Conservation (phyloP, 306 rosid genomes). For the Acmispon strigosus region DNA sequence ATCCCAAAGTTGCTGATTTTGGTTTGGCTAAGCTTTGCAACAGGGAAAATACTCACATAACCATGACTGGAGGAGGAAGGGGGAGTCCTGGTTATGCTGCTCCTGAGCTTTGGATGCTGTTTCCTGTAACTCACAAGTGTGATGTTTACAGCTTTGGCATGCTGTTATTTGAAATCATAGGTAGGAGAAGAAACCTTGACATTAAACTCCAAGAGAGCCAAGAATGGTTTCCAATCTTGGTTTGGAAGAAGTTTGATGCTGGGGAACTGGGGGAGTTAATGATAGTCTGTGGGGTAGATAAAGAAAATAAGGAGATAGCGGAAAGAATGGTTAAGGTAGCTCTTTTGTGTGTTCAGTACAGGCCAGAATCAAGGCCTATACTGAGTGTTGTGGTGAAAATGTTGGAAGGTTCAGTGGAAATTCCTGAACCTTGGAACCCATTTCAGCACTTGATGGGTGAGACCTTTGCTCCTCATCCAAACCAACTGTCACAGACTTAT, state of each 20-base stretch:
- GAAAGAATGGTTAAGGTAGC: constrained; percentile 35
- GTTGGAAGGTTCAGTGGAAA: constrained; percentile 38
- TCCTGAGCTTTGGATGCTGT: constrained; percentile 32
- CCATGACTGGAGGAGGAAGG: too few relatives aligned
- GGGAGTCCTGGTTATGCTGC: constrained; percentile 43
- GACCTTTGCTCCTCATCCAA: not conserved
- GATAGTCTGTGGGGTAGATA: constrained; percentile 21
- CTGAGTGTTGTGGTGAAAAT: constrained; percentile 38
- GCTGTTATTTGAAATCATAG: too few relatives aligned
- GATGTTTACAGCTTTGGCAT: too few relatives aligned
- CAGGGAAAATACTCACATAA: too few relatives aligned
- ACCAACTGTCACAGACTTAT: not conserved
- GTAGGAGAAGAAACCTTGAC: constrained; percentile 30
- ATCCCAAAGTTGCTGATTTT: constrained; percentile 36
- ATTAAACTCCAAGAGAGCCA: not conserved
- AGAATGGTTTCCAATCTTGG: constrained; percentile 34
- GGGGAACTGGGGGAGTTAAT: not conserved
- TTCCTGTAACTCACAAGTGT: constrained; percentile 33
- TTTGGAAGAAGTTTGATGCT: constrained; percentile 21
- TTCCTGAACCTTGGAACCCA: constrained; percentile 32
- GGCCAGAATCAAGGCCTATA: constrained; percentile 29
- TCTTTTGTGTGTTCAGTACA: constrained; percentile 30
- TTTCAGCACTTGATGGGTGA: constrained; percentile 19
- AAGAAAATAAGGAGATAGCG: constrained; percentile 12
- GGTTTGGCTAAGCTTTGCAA: too few relatives aligned